phyloP scores from a whole-genome alignment of 192 early-diverging fungal species.

The Neocallimastix lanati region DNA sequence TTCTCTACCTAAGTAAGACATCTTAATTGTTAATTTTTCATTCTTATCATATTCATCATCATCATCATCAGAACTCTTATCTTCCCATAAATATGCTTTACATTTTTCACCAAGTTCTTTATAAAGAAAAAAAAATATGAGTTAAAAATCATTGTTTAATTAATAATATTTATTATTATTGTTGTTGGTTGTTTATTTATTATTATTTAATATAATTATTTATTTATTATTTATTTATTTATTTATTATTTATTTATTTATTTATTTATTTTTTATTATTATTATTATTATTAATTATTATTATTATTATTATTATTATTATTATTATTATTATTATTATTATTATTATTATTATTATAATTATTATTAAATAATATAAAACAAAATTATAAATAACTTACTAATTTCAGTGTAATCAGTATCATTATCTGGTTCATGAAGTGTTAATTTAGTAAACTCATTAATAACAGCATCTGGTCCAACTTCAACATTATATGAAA shows the following conservation, averaged over 20 bases:
- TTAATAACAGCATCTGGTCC: slow-evolving; percentile 56
- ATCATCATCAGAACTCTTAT: slow-evolving; percentile 9
- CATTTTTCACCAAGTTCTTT: slow-evolving; percentile 30
- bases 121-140: neutral
- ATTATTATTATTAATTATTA: too few species aligned
- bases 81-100: slow-evolving; percentile 39
- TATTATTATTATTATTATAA: too few species aligned
- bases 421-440: slow-evolving; percentile 14
- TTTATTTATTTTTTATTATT: too few species aligned
- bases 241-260: too few species aligned
- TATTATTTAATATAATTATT: too few species aligned
- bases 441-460: slow-evolving; percentile 41
- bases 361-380: too few species aligned
- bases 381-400: neutral
- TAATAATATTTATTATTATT: too few species aligned
- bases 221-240: too few species aligned
- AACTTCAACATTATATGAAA: slow-evolving; percentile 32
- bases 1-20: slow-evolving; percentile 24
- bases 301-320: too few species aligned
- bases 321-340: too few species aligned
- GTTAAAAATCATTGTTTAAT: too few species aligned
- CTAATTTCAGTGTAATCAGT: slow-evolving; percentile 15
- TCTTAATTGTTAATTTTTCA: slow-evolving; percentile 21
- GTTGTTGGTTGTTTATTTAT: too few species aligned
- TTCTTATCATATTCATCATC: slow-evolving; percentile 34